phyloP scores from a whole-genome alignment of 2,329 filamentous ascomycete species.

The Fusarium sp. region DNA sequence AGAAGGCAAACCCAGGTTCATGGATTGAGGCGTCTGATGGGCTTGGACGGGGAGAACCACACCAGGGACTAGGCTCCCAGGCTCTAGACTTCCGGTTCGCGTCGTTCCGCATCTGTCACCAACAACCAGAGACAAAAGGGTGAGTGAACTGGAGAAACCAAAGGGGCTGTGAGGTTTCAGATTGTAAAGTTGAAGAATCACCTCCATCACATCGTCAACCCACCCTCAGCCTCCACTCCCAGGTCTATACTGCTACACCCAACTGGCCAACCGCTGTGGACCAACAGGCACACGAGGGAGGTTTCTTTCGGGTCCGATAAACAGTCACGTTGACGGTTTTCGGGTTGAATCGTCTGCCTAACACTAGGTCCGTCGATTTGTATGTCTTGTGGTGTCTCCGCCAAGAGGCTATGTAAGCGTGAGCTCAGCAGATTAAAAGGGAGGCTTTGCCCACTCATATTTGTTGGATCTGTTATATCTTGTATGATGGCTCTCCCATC shows the following conservation, averaged over 20 bases:
- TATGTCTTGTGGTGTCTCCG: conserved; percentile 19
- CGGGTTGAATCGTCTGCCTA: conserved; percentile 32
- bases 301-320: conserved; percentile 25
- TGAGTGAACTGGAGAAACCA: conserved; percentile 13
- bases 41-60: not conserved
- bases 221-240: conserved; percentile 35
- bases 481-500: conserved; percentile 35
- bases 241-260: conserved; percentile 19
- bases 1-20: conserved; percentile 15
- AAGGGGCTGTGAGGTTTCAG: conserved; percentile 36
- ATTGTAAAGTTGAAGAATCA: conserved; percentile 20
- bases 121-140: conserved; percentile 2
- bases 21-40: conserved; percentile 21
- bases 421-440: conserved; percentile 30
- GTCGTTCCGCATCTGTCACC: conserved; percentile 22
- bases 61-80: conserved; percentile 7
- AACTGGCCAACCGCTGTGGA: conserved; percentile 34
- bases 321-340: conserved; percentile 41
- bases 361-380: conserved; percentile 20
- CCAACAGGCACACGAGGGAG: conserved; percentile 39
- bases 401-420: conserved; percentile 33
- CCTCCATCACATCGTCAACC: conserved; percentile 37
- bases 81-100: conserved; percentile 34
- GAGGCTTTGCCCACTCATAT: conserved; percentile 26
- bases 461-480: not conserved